Conservation (phyloP, 2,329 filamentous ascomycete species). For the Allantophomopsis lycopodina region DNA sequence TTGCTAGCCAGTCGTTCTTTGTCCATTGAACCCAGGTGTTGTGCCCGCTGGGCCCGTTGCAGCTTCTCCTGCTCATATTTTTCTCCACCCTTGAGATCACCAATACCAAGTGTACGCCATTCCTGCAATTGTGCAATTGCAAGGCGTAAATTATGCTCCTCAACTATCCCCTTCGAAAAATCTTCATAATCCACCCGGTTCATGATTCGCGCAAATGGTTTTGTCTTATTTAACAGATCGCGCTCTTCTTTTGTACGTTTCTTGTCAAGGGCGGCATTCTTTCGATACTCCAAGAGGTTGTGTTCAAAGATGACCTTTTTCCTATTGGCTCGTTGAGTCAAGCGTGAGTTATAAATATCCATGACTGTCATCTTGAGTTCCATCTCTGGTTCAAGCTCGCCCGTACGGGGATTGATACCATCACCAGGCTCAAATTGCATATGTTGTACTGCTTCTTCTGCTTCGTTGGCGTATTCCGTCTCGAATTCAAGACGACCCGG, state of each 20-base stretch:
- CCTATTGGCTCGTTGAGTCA: conserved; percentile 82
- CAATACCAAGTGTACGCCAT: conserved; percentile 77
- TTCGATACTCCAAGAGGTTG: conserved; percentile 81
- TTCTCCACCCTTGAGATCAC: conserved; percentile 72
- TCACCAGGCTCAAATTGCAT: conserved; percentile 98
- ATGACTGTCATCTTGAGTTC: conserved; percentile 96
- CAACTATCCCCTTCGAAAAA: conserved; percentile 72
- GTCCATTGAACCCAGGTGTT: conserved; percentile 72
- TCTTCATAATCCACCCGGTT: conserved; percentile 81
- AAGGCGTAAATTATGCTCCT: conserved; percentile 81
- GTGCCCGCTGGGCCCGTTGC: conserved; percentile 52
- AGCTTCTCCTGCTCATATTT: conserved; percentile 89
- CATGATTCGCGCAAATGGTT: conserved; percentile 96
- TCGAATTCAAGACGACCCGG: conserved; percentile 94
- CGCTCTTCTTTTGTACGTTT: conserved; percentile 91
- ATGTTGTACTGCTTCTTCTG: conserved; percentile 92
- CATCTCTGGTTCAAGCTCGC: conserved; percentile 87
- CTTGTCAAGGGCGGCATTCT: conserved; percentile 83
- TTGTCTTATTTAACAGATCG: conserved; percentile 82
- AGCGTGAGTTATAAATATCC: conserved; percentile 89
- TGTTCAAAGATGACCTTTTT: conserved; percentile 98
- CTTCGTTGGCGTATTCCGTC: conserved; percentile 94
- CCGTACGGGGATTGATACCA: conserved; percentile 72
- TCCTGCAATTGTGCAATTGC: conserved; percentile 87
- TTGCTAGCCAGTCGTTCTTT: conserved; percentile 61